These are phyloP conservation scores for Saccharomyces hybrid DNA, from an alignment of 1,139 yeast genomes.

Conservation along the genomic window DNA sequence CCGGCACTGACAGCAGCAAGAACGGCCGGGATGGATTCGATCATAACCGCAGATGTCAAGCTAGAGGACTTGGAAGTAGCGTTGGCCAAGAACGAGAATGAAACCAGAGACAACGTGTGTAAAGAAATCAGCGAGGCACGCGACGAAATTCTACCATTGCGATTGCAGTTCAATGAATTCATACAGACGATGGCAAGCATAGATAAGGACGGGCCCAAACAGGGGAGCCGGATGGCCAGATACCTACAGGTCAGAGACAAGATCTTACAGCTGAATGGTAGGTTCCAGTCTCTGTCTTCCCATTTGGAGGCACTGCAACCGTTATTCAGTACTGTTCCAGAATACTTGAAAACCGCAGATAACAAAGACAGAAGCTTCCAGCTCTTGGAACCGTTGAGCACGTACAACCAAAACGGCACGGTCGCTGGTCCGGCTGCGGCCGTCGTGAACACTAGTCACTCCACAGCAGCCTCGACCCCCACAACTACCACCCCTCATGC, in stretches of 20 bases:
- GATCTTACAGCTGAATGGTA: slow-evolving; percentile 17
- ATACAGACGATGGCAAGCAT: slow-evolving; percentile 22
- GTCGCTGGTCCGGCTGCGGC: slow-evolving; percentile 18
- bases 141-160: slow-evolving; percentile 23
- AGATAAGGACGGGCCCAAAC: slow-evolving; percentile 10
- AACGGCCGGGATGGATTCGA: not conserved
- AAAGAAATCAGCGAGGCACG: slow-evolving; percentile 13
- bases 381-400: slow-evolving; percentile 21
- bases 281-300: slow-evolving; percentile 22
- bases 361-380: slow-evolving; percentile 19
- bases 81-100: slow-evolving; percentile 12
- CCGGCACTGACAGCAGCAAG: not conserved
- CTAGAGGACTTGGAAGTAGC: slow-evolving; percentile 17
- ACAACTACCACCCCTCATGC: slow-evolving; percentile 11
- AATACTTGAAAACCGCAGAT: slow-evolving; percentile 15
- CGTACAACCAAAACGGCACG: slow-evolving; percentile 10
- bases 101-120: slow-evolving; percentile 10
- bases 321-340: slow-evolving; percentile 23
- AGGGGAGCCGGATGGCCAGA: not conserved
- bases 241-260: slow-evolving; percentile 13
- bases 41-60: slow-evolving; percentile 5
- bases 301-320: slow-evolving; percentile 22
- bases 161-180: slow-evolving; percentile 26
- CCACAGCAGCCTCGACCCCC: slow-evolving; percentile 11
- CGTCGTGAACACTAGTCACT: slow-evolving; percentile 20